A percentile compares a stretch with the other conserved stretches of the same genome.
Evolutionary conservation across 139 green algal genomes (phyloP).

Genomic region (Micractinium sp.): DNA sequence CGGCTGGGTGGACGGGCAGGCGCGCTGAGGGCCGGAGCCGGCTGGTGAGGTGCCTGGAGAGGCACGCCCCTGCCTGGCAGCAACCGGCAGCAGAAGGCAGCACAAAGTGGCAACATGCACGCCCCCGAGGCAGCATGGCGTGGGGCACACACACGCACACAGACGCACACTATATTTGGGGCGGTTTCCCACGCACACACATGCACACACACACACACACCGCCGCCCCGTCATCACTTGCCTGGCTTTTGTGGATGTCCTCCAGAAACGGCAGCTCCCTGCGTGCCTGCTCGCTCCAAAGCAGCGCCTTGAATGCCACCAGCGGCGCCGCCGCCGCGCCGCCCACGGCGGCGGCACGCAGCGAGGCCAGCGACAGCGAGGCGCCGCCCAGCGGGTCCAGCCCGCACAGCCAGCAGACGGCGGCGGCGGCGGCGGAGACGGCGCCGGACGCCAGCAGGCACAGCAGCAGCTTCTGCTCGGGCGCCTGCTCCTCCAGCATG

Average conservation of each 20-base stretch:
- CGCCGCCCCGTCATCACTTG: neutral
- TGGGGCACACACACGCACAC: too few relatives aligned
- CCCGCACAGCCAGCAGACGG: constrained; percentile 30
- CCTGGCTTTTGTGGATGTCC: constrained; percentile 34
- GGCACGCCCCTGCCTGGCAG: too few relatives aligned
- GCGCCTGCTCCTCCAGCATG: constrained; percentile 31
- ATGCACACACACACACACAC: neutral
- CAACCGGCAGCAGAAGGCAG: too few relatives aligned
- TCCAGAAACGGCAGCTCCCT: constrained; percentile 41
- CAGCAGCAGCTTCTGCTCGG: constrained; percentile 36
- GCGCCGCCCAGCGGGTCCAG: constrained; percentile 43
- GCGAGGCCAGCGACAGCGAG: constrained; percentile 21
- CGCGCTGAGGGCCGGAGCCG: neutral
- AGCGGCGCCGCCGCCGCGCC: constrained; percentile 27
- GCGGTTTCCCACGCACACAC: too few relatives aligned
- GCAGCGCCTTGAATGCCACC: constrained; percentile 29
- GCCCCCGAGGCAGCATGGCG: too few relatives aligned
- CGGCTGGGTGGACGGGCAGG: neutral
- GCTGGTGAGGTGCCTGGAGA: too few relatives aligned
- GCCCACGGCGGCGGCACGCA: constrained; percentile 24
- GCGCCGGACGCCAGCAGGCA: constrained; percentile 1
- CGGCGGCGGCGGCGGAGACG: neutral
- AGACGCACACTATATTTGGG: too few relatives aligned
- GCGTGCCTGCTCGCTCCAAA: constrained; percentile 36
- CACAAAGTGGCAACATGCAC: too few relatives aligned